Base-by-base conservation (phyloP, 2,329 filamentous ascomycete species). In the Purpureocillium lavendulum region DNA sequence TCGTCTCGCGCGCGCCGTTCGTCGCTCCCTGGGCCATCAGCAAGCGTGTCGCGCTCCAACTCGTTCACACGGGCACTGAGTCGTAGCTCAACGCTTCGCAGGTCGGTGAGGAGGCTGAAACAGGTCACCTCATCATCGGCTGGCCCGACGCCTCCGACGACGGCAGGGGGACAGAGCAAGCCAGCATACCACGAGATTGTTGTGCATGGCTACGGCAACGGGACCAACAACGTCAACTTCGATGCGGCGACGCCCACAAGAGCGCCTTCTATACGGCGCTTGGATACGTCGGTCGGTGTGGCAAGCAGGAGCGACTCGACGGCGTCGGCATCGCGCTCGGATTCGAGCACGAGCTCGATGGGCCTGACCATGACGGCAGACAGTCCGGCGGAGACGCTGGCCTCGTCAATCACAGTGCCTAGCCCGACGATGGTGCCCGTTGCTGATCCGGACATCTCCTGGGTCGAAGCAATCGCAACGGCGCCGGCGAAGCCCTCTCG, bases 121-220 rank as follows among this genome's bases (percentile, higher is more conserved):
- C 44, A 50, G 5, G 45, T 48, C 1, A 41, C 50, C 2, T 43
- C 40, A 4, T 46, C 48, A 6, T 14, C 29, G 11, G 29, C 11
- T 7, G 29, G 11, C 29, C 6, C n/a, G 1, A 43, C 49, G 3
- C 41, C 51, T 1, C 46, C 49, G 13, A 39, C 45, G 0, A 40
- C 45, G 4, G 34, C 47, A 10, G 41, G 46, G 1, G 39, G 50
- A 2, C 14, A 45, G 16, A 45, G 49, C 15, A 34, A 44, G 33
- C 49, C 47, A 2, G 46, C 53, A 0, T 67, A 69, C 42, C 67
- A 70, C 39, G 73, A 77, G 48, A 75, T 75, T 21, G 57, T 75
- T 0, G 62, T 75, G 7, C 62, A 67, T 4, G 70, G 71, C 1
- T 75, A 77, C 42, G 73, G 72, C 9, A 75, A 76, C 36, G 71